These are phyloP conservation scores for Calcarisporium arbuscula DNA, from an alignment of 2,329 filamentous ascomycete genomes.

Conservation along the genomic window DNA sequence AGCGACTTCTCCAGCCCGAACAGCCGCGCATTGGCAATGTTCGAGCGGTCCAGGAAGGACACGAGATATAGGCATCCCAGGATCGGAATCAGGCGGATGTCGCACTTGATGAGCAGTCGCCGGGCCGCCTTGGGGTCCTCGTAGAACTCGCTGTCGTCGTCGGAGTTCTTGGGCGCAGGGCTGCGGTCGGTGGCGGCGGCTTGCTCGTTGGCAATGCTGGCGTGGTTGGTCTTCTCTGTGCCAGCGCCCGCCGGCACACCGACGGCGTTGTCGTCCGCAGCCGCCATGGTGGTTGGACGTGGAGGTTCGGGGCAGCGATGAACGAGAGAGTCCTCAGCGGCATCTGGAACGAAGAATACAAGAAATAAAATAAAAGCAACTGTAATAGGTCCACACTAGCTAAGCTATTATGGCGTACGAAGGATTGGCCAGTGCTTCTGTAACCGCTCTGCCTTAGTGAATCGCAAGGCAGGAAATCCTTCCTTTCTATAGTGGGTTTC, in stretches of 20 bases:
- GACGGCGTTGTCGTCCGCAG: not conserved
- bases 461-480: too few relatives aligned
- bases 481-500: too few relatives aligned
- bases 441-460: too few relatives aligned
- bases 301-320: not conserved
- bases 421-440: too few relatives aligned
- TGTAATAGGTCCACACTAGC: too few relatives aligned
- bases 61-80: slow-evolving; percentile 38
- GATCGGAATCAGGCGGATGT: slow-evolving; percentile 9
- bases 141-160: slow-evolving; percentile 3
- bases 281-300: not conserved
- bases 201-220: slow-evolving; percentile 1
- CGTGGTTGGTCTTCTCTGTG: slow-evolving; percentile 1
- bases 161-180: not conserved
- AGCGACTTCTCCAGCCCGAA: slow-evolving; percentile 34
- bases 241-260: not conserved
- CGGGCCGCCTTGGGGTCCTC: slow-evolving; percentile 6
- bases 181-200: not conserved
- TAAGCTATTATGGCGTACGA: too few relatives aligned
- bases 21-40: slow-evolving; percentile 42
- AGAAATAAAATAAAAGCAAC: too few relatives aligned
- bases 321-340: not conserved
- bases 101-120: slow-evolving; percentile 9
- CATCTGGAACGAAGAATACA: not conserved
- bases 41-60: slow-evolving; percentile 50